Base-by-base conservation (phyloP, 1,139 yeast species). In the Taphrina wiesneri region DNA sequence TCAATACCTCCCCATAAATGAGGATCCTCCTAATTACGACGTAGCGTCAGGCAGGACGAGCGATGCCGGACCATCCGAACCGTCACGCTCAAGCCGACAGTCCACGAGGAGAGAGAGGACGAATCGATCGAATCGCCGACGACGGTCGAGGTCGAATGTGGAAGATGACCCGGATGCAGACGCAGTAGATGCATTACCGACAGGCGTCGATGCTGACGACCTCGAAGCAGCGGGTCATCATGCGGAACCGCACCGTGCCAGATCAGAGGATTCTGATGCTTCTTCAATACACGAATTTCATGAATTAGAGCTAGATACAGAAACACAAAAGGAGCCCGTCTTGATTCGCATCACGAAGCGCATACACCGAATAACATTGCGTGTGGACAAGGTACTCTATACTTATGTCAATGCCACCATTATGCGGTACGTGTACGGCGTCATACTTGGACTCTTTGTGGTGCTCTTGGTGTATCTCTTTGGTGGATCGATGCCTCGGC, bases 341-440 rank as follows among this genome's bases (percentile, higher is more conserved):
- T 28, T 51, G 28, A 13, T 60, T 9, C 56, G 64, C 43, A 25
- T 53, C 9, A 26, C 46, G 34, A 41, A 36, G 30, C 39, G 41
- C 23, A 26, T 60, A 15, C 64, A 60, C 21, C 28, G 47, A 7
- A 32, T 52, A n/a, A 53, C 56, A 9, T 11, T 32, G 7, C 49
- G 57, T 19, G 64, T 60, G 11, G 64, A 60, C 30, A 19, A 23
- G 25, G 64, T 53, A 9, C 57, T 60, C 15, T 25, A 36, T n/a
- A 39, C 28, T 23, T 60, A 60, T 32, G 57, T 60, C 30, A 49
- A 49, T 30, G 54, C 57, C 32, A 60, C 64, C 28, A 39, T 60
- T 25, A 41, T 60, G 51, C 64, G 56, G n/a, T 60, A 60, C 23
- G 32, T 60, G 15, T 60, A 60, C 39, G 64, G 64, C 2, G 39